Percentiles rank a stretch among this genome's conserved stretches.
Evolutionary conservation across 1,284 basidiomycete genomes (phyloP).

Genomic region (Phellinidium pouzarii): DNA sequence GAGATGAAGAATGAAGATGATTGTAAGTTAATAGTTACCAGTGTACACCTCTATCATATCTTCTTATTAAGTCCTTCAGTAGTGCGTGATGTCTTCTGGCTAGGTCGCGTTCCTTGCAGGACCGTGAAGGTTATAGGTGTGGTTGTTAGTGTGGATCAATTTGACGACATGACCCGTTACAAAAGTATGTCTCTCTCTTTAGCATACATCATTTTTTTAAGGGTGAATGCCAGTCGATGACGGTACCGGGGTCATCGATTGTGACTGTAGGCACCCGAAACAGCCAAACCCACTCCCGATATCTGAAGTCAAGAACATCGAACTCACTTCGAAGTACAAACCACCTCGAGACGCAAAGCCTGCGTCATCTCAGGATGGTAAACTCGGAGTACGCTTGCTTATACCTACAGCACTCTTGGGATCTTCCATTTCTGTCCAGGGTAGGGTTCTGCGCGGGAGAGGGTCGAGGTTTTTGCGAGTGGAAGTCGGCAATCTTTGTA

Average conservation of each 20-base stretch:
- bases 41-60: neutral
- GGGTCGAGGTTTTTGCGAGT: constrained; percentile 43
- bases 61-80: constrained; percentile 18
- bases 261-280: constrained; percentile 36
- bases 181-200: constrained; percentile 4
- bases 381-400: constrained; percentile 24
- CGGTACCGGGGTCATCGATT: constrained; percentile 63
- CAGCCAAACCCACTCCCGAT: neutral
- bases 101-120: constrained; percentile 65
- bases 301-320: neutral
- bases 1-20: constrained; percentile 43
- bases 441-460: constrained; percentile 37
- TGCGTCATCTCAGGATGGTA: constrained; percentile 12
- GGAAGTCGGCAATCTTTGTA: constrained; percentile 36
- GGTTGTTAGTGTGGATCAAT: constrained; percentile 52
- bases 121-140: constrained; percentile 53
- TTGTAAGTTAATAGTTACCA: constrained; percentile 23
- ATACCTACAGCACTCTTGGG: constrained; percentile 43
- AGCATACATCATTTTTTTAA: neutral
- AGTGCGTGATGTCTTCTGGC: constrained; percentile 58
- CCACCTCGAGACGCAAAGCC: constrained; percentile 17
- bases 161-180: constrained; percentile 55
- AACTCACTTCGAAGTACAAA: constrained; percentile 12
- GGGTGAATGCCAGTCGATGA: constrained; percentile 52
- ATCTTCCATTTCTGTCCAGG: constrained; percentile 40